phyloP scores from a whole-genome alignment of 1,139 yeast species.

The Sugiyamaella novakii region DNA sequence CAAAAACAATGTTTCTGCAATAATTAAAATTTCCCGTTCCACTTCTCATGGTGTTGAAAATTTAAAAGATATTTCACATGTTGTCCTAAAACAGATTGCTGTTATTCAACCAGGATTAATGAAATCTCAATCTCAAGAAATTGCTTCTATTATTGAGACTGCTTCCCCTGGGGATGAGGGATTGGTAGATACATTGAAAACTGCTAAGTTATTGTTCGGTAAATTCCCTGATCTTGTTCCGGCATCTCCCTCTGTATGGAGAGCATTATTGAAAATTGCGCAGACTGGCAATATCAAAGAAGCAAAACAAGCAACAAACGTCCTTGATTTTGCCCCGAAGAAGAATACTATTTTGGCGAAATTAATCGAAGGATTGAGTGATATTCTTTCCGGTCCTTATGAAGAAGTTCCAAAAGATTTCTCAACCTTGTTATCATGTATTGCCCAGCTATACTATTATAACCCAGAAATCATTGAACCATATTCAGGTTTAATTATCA shows the following conservation, averaged over 20 bases:
- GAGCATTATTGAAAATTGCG: constrained; percentile 48
- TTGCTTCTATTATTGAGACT: constrained; percentile 49
- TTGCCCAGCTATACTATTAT: constrained; percentile 62
- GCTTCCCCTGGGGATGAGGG: constrained; percentile 40
- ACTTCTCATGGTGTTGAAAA: constrained; percentile 34
- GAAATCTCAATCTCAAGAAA: constrained; percentile 57
- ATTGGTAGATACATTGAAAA: constrained; percentile 51
- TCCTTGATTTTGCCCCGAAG: constrained; percentile 53
- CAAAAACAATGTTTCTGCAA: constrained; percentile 59
- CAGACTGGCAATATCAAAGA: constrained; percentile 59
- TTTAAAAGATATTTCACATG: constrained; percentile 49
- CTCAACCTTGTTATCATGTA: constrained; percentile 59
- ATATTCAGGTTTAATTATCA: constrained; percentile 59
- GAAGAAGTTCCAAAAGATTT: constrained; percentile 39
- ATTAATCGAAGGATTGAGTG: constrained; percentile 44
- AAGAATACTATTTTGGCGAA: constrained; percentile 44
- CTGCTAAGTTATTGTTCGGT: constrained; percentile 61
- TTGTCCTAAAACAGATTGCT: constrained; percentile 63
- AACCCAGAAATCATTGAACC: constrained; percentile 57
- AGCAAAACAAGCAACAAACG: constrained; percentile 65
- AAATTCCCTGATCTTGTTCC: constrained; percentile 47
- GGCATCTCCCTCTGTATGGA: constrained; percentile 31
- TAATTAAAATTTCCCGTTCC: constrained; percentile 52
- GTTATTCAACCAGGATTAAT: constrained; percentile 63
- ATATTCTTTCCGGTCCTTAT: constrained; percentile 45